Evolutionary conservation across 176 grass and related monocot species (phyloP).

Genomic region (Zea mays): DNA sequence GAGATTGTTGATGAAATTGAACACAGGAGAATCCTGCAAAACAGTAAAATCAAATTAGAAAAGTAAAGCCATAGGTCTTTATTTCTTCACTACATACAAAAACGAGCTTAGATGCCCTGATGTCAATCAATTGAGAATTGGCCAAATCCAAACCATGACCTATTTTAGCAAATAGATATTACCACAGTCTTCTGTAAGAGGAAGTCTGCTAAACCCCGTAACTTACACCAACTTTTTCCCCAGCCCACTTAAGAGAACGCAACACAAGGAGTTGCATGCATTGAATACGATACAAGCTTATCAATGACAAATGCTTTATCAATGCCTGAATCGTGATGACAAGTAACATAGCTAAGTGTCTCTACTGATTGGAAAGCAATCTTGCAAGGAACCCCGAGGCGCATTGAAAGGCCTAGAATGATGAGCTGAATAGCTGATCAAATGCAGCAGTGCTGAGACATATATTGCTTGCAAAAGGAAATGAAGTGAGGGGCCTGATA

Average conservation of each 20-base stretch:
- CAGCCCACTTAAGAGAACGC: background rate
- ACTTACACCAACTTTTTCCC: background rate
- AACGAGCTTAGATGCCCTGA: background rate
- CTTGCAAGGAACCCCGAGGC: background rate
- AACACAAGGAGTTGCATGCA: background rate
- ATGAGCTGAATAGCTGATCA: background rate
- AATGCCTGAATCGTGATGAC: background rate
- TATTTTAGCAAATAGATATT: background rate
- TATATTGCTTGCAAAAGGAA: background rate
- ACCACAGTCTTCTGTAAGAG: background rate
- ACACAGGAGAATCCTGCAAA: constrained; percentile 70
- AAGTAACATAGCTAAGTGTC: background rate
- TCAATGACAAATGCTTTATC: background rate
- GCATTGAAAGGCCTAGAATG: background rate
- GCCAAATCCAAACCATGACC: background rate
- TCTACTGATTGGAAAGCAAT: background rate
- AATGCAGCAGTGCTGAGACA: background rate
- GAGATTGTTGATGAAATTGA: constrained; percentile 73
- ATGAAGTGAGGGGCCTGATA: background rate
- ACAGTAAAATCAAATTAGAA: constrained; percentile 23
- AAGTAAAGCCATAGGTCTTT: background rate
- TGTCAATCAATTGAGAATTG: background rate
- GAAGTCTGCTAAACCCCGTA: constrained; percentile 13
- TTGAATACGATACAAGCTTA: background rate
- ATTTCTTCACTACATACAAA: background rate